These are phyloP conservation scores for Penicillium herquei DNA, from an alignment of 495 filamentous ascomycete genomes.

Conservation along the genomic window DNA sequence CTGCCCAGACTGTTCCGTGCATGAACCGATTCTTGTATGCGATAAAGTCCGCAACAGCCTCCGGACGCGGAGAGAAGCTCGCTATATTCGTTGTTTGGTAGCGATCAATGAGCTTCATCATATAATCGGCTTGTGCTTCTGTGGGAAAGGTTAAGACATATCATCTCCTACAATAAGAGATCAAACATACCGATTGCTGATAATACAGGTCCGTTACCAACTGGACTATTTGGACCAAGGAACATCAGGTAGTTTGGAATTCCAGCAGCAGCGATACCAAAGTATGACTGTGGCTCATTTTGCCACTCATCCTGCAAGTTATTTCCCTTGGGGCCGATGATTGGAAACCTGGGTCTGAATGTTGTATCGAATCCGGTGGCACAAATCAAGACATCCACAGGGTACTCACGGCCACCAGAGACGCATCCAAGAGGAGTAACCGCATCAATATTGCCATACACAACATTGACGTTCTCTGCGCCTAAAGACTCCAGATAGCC, in stretches of 20 bases:
- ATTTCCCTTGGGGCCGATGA: background rate
- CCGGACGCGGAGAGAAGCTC: background rate
- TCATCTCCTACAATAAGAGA: too few species aligned
- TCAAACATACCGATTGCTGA: too few species aligned
- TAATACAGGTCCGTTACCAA: background rate
- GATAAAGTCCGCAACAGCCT: background rate
- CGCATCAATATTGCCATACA: conserved; percentile 42
- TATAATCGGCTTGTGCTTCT: background rate
- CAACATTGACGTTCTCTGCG: conserved; percentile 47
- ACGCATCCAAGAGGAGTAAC: conserved; percentile 48
- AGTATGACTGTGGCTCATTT: conserved; percentile 35
- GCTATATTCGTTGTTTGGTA: background rate
- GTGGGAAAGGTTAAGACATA: background rate
- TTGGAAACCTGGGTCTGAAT: background rate
- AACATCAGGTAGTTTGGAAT: conserved; percentile 57
- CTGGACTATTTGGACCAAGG: background rate
- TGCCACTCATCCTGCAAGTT: conserved; percentile 11
- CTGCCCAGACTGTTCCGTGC: too few species aligned
- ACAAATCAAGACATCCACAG: conserved; percentile 48
- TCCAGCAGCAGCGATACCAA: conserved; percentile 37
- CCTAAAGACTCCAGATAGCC: conserved; percentile 39
- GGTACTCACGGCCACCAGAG: conserved; percentile 11
- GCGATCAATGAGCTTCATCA: background rate
- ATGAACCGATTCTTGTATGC: too few species aligned
- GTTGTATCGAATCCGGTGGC: conserved; percentile 32